Percentiles rank a stretch among this genome's conserved stretches.
Conservation (phyloP, 1,284 basidiomycete genomes). For the Pterula multifida region DNA sequence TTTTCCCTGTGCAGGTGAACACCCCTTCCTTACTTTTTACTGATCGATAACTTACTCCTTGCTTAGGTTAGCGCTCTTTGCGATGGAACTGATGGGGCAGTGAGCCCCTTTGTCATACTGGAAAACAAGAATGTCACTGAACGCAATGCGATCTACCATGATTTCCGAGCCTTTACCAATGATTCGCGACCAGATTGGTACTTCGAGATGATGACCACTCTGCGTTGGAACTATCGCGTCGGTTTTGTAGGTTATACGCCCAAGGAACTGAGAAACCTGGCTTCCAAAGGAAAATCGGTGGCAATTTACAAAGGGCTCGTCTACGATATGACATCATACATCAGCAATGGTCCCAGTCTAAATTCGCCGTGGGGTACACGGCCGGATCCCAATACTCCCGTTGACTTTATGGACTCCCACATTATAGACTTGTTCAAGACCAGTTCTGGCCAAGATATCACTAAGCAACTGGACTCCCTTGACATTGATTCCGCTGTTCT, state of each 20-base stretch:
- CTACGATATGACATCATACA: constrained; percentile 83
- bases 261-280: constrained; percentile 66
- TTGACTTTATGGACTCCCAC: constrained; percentile 69
- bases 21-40: background rate
- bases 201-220: constrained; percentile 80
- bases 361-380: constrained; percentile 49
- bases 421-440: constrained; percentile 79
- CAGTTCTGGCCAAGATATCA: constrained; percentile 78
- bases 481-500: constrained; percentile 58
- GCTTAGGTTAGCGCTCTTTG: constrained; percentile 83
- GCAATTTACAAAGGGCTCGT: constrained; percentile 78
- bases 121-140: constrained; percentile 76
- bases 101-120: constrained; percentile 80
- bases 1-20: constrained; percentile 88
- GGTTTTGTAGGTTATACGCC: constrained; percentile 87
- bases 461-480: constrained; percentile 64
- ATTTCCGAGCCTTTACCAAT: constrained; percentile 81
- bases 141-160: constrained; percentile 81
- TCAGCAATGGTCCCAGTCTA: constrained; percentile 46
- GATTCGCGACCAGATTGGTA: constrained; percentile 98
- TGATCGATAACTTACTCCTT: constrained; percentile 7
- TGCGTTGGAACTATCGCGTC: constrained; percentile 81
- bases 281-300: constrained; percentile 48
- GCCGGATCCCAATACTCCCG: constrained; percentile 42
- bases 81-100: constrained; percentile 69